These are phyloP conservation scores for Coleophoma eucalyptorum DNA, from an alignment of 2,329 filamentous ascomycete species.

Conservation along the genomic window DNA sequence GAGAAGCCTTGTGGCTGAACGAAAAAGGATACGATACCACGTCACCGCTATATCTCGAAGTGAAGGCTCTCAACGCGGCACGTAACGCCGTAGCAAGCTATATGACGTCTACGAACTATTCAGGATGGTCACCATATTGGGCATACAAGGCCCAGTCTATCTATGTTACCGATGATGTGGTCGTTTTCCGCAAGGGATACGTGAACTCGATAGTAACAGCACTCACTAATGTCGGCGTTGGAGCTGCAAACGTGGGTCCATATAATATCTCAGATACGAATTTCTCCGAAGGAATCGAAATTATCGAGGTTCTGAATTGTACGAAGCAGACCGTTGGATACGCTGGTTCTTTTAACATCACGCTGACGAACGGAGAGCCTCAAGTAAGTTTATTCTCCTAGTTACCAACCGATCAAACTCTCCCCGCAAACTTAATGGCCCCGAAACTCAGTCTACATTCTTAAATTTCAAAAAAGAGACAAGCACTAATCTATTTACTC, in stretches of 20 bases:
- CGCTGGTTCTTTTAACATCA: constrained; percentile 4
- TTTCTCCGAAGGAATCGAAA: constrained; percentile 2
- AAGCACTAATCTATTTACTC: too few relatives aligned
- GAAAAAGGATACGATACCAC: constrained; percentile 30
- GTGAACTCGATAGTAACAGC: constrained; percentile 6
- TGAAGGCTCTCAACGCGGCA: constrained; percentile 37
- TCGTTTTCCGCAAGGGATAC: constrained; percentile 13
- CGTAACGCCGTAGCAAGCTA: constrained; percentile 26
- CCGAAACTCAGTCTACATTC: neutral
- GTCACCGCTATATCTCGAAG: constrained; percentile 31
- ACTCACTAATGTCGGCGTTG: constrained; percentile 9
- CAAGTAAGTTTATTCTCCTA: constrained; percentile 3
- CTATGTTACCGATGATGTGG: constrained; percentile 3
- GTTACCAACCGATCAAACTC: too few relatives aligned
- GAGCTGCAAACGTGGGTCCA: constrained; percentile 5
- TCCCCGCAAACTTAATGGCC: too few relatives aligned
- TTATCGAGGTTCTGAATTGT: constrained; percentile 11
- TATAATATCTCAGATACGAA: constrained; percentile 10
- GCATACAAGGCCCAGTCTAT: constrained; percentile 9
- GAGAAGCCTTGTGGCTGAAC: constrained; percentile 39
- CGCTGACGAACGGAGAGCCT: constrained; percentile 5
- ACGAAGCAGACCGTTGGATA: constrained; percentile 3
- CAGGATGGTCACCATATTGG: constrained; percentile 12
- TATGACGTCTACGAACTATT: constrained; percentile 5
- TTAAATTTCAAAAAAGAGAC: neutral